phyloP scores from a whole-genome alignment of 1,139 yeast genomes.

The Debaryomyces singareniensis region DNA sequence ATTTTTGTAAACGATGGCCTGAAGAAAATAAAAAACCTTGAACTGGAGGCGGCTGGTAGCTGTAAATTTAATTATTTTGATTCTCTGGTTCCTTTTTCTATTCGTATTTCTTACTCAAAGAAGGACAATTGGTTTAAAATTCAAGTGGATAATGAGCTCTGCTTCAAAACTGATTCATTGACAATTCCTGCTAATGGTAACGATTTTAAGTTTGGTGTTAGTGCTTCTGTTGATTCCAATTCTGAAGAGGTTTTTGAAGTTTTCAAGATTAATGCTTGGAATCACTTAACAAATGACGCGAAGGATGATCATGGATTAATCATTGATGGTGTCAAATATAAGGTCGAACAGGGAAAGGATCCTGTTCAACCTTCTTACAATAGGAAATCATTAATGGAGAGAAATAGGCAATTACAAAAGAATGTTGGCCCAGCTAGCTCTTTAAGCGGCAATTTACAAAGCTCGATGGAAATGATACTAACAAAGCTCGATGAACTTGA shows the following conservation, averaged over 20 bases:
- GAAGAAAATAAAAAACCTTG: conserved; percentile 16
- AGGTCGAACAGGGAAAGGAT: conserved; percentile 9
- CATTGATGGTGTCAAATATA: conserved; percentile 29
- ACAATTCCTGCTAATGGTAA: conserved; percentile 23
- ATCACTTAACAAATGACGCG: conserved; percentile 48
- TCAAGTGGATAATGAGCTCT: conserved; percentile 63
- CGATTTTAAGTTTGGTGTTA: conserved; percentile 44
- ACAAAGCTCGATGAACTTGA: conserved; percentile 6
- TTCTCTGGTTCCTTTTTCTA: conserved; percentile 60
- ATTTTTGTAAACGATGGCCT: conserved; percentile 56
- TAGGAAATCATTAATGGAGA: conserved; percentile 37
- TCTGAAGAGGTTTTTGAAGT: conserved; percentile 57
- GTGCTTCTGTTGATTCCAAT: conserved; percentile 32
- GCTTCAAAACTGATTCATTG: conserved; percentile 58
- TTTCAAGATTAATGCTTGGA: conserved; percentile 48
- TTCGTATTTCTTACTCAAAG: conserved; percentile 57
- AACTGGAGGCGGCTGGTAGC: conserved; percentile 42
- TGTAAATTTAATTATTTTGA: conserved; percentile 56
- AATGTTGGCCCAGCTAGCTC: background rate
- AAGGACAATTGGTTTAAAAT: conserved; percentile 42
- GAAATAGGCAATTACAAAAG: conserved; percentile 13
- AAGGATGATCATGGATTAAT: conserved; percentile 52
- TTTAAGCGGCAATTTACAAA: conserved; percentile 3
- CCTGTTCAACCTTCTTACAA: conserved; percentile 16
- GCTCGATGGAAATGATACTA: background rate